These are phyloP conservation scores for Microdochium trichocladiopsis DNA, from an alignment of 2,329 filamentous ascomycete genomes.

Conservation along the genomic window DNA sequence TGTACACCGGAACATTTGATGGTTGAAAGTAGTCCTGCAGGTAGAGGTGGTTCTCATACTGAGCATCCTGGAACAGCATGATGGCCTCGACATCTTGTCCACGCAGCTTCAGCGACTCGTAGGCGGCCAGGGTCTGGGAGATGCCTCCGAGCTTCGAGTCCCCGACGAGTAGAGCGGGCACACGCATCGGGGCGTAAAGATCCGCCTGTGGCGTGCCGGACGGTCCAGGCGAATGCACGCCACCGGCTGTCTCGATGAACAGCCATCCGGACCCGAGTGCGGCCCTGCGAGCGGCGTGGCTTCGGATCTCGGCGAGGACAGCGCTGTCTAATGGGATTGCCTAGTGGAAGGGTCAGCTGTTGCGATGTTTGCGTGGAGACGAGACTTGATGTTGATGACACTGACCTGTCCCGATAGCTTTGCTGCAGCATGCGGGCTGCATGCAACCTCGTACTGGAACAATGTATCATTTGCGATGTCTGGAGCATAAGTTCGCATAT, in stretches of 20 bases:
- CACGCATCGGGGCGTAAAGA: slow-evolving; percentile 65
- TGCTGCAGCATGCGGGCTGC: slow-evolving; percentile 74
- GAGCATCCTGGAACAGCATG: slow-evolving; percentile 58
- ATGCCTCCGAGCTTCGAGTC: slow-evolving; percentile 75
- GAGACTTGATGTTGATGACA: background rate
- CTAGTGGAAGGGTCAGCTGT: slow-evolving; percentile 4
- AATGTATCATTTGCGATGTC: slow-evolving; percentile 46
- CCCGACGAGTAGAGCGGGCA: slow-evolving; percentile 67
- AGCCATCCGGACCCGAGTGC: slow-evolving; percentile 44
- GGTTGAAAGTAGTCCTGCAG: slow-evolving; percentile 56
- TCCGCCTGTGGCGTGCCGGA: slow-evolving; percentile 73
- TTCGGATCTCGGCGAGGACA: slow-evolving; percentile 40
- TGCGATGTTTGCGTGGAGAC: background rate
- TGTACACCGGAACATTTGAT: slow-evolving; percentile 41
- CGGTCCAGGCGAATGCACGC: slow-evolving; percentile 72
- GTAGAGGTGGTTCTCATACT: slow-evolving; percentile 63
- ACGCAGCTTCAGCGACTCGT: slow-evolving; percentile 68
- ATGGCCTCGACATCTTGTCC: slow-evolving; percentile 71
- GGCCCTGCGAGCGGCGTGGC: slow-evolving; percentile 35
- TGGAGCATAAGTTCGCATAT: slow-evolving; percentile 53
- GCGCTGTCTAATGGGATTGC: slow-evolving; percentile 38
- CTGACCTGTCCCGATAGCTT: slow-evolving; percentile 29
- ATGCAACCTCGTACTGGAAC: slow-evolving; percentile 64
- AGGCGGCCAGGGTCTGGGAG: slow-evolving; percentile 71
- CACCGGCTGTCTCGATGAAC: slow-evolving; percentile 75